Evolutionary conservation across 2,329 filamentous ascomycete species (phyloP), one percentile per base, ranked within the genome.

Genomic region (Trichophyton equinum): DNA sequence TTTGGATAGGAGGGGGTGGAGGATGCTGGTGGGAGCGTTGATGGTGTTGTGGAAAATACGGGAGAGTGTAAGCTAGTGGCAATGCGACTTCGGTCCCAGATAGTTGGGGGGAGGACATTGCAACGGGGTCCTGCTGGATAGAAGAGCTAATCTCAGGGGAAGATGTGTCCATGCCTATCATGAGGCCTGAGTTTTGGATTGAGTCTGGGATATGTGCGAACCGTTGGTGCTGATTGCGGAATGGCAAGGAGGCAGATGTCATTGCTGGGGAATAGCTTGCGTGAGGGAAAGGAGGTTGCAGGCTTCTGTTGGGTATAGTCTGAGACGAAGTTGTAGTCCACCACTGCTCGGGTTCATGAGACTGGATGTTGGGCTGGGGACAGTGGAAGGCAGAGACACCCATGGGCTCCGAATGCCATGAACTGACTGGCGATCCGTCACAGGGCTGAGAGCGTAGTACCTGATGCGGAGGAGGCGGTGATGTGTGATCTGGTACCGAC

Each of bases 371-470:
- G 20, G 73, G 68, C 18, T 51, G 30, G n/a, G 73, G 70, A 61
- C 75, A 76, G 4, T 73, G 68, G 58, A 75, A 64, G 61, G 68
- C 63, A 49, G 73, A 65, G 58, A 72, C 65, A 59, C 71, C 66
- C 66, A 76, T 67, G 62, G 71, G 65, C 63, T 75, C 74, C 30
- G 72, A 70, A 65, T 74, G 70, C 73, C 75, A 77, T 44, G 75
- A 73, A 55, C 72, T 71, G 60, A 76, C 64, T 38, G 72, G 71
- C 11, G 74, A 68, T 58, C 69, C 69, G 59, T 72, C 73, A 33
- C 73, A 74, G 40, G 72, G 73, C 53, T 74, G 69, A 57, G 73
- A 71, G 57, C 72, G 69, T 64, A 74, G 70, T 40, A 75, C 68
- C 40, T 74, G 72, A 66, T 75, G 70, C 59, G 71, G 67, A 55